Percentiles rank a stretch among this genome's conserved stretches.
Evolutionary conservation across 2,329 filamentous ascomycete genomes (phyloP).

Genomic region (Eutypella sp.): DNA sequence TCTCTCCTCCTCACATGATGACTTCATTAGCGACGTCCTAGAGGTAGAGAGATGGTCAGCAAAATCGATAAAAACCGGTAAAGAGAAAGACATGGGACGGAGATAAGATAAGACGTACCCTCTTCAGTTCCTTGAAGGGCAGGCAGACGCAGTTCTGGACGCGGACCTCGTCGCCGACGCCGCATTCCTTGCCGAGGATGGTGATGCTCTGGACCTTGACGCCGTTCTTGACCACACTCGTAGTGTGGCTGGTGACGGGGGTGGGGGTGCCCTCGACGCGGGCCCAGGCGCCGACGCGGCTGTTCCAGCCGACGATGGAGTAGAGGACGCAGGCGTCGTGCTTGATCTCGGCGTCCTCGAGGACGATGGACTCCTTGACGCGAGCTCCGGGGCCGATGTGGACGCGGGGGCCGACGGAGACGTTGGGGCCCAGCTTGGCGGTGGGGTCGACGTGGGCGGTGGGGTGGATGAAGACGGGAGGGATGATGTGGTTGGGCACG

Average conservation of each 20-base stretch:
- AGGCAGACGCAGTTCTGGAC: constrained; percentile 98
- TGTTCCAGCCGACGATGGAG: constrained; percentile 95
- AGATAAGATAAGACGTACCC: too few species aligned
- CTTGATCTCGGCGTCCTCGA: constrained; percentile 93
- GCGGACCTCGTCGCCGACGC: constrained; percentile 85
- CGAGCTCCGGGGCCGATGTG: constrained; percentile 80
- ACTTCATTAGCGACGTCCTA: constrained; percentile 82
- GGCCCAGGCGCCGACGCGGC: constrained; percentile 94
- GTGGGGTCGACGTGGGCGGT: constrained; percentile 86
- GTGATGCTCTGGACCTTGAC: constrained; percentile 99
- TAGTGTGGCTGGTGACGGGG: constrained; percentile 80
- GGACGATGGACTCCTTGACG: constrained; percentile 92
- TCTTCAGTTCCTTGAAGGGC: constrained; percentile 96
- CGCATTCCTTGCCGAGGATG: constrained; percentile 93
- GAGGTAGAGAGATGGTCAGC: constrained; percentile 1
- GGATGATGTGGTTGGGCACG: constrained; percentile 81
- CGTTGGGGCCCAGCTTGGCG: constrained; percentile 94
- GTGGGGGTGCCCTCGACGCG: constrained; percentile 94
- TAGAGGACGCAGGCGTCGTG: constrained; percentile 95
- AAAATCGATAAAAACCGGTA: background rate
- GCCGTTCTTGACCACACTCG: constrained; percentile 94
- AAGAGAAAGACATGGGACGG: background rate
- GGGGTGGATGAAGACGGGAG: constrained; percentile 93
- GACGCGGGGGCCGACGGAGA: constrained; percentile 89
- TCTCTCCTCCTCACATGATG: constrained; percentile 67